Conservation (phyloP, 2,329 filamentous ascomycete species). For the Clonostachys rosea region DNA sequence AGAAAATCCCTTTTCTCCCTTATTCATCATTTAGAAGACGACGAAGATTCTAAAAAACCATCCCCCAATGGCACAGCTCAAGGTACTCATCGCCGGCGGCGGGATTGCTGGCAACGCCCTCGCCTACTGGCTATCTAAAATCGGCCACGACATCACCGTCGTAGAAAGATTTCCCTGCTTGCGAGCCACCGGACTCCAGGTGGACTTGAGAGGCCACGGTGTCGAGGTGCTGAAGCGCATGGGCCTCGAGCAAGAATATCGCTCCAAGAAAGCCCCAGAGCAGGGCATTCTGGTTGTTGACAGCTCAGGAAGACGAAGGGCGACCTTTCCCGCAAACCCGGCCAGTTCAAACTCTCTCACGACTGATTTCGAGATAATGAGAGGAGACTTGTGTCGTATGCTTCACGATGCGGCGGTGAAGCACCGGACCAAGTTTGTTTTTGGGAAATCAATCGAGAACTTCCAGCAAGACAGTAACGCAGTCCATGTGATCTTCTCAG, state of each 20-base stretch:
- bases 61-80: constrained; percentile 19
- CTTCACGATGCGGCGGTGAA: constrained; percentile 34
- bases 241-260: constrained; percentile 26
- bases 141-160: constrained; percentile 27
- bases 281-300: constrained; percentile 40
- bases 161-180: constrained; percentile 27
- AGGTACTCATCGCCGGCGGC: constrained; percentile 37
- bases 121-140: constrained; percentile 27
- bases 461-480: constrained; percentile 19
- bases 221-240: constrained; percentile 25
- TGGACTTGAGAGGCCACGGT: constrained; percentile 34
- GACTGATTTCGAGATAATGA: constrained; percentile 53
- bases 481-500: constrained; percentile 30
- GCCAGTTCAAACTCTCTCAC: constrained; percentile 36
- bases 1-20: too few species aligned
- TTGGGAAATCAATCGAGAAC: constrained; percentile 18
- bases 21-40: too few species aligned
- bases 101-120: constrained; percentile 32
- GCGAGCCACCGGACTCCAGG: constrained; percentile 30
- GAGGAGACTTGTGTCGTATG: constrained; percentile 45
- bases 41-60: background rate
- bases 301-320: constrained; percentile 24
- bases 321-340: constrained; percentile 32
- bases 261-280: constrained; percentile 36
- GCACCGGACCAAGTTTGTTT: constrained; percentile 14